Evolutionary conservation across 495 filamentous ascomycete genomes (phyloP).

Genomic region (Penicillium malachiteum): DNA sequence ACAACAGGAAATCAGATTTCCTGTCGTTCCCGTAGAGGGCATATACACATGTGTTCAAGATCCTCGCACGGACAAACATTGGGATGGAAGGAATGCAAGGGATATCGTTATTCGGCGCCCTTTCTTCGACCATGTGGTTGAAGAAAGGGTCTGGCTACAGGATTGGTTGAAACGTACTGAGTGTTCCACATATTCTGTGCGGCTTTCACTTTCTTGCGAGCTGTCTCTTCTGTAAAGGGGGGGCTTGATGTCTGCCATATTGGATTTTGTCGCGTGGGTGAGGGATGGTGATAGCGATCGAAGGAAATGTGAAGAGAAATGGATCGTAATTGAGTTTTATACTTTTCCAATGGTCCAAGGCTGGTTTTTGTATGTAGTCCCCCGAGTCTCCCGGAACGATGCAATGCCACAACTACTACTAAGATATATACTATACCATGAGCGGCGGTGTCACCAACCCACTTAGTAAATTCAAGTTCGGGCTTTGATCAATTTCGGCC

Average conservation of each 20-base stretch:
- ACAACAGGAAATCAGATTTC: background rate
- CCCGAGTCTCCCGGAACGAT: too few species aligned
- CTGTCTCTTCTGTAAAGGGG: slow-evolving; percentile 78
- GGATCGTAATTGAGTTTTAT: too few species aligned
- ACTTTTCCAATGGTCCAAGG: too few species aligned
- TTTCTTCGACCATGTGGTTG: slow-evolving; percentile 22
- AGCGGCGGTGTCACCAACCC: too few species aligned
- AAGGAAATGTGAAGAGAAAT: background rate
- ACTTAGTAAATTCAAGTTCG: too few species aligned
- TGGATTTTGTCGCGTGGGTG: background rate
- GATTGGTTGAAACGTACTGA: slow-evolving; percentile 43
- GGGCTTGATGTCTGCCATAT: slow-evolving; percentile 62
- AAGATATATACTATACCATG: too few species aligned
- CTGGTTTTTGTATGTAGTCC: too few species aligned
- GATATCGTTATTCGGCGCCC: slow-evolving; percentile 17
- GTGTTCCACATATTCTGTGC: slow-evolving; percentile 88
- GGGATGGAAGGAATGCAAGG: slow-evolving; percentile 30
- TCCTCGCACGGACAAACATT: slow-evolving; percentile 19
- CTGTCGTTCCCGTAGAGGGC: background rate
- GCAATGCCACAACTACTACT: too few species aligned
- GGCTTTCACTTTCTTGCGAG: slow-evolving; percentile 76
- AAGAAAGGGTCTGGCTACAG: background rate
- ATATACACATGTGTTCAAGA: slow-evolving; percentile 10
- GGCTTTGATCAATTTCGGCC: too few species aligned
- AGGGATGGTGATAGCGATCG: background rate